Evolutionary conservation across 805 yeast genomes (phyloP).

Genomic region (Ogataea nakhonphanomensis): DNA sequence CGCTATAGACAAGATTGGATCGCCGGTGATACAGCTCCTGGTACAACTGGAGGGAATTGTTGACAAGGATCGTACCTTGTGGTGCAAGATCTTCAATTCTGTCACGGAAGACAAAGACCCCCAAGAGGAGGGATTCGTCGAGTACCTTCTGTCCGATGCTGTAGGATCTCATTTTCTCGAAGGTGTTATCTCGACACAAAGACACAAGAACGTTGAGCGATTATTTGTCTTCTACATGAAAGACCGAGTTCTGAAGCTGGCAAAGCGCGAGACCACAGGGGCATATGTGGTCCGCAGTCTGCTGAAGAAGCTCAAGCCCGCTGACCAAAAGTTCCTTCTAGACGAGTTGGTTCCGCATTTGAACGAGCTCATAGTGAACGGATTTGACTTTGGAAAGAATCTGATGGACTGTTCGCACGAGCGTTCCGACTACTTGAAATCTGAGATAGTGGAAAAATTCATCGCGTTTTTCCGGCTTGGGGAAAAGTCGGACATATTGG

Average conservation of each 20-base stretch:
- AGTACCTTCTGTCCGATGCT: slow-evolving; percentile 76
- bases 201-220: slow-evolving; percentile 67
- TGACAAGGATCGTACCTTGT: slow-evolving; percentile 66
- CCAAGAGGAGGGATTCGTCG: slow-evolving; percentile 76
- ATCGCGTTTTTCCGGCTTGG: slow-evolving; percentile 38
- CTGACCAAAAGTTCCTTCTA: slow-evolving; percentile 58
- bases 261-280: slow-evolving; percentile 81
- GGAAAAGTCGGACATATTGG: slow-evolving; percentile 50
- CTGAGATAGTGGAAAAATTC: slow-evolving; percentile 51
- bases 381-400: slow-evolving; percentile 64
- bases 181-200: slow-evolving; percentile 59
- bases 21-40: slow-evolving; percentile 81
- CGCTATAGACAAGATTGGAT: slow-evolving; percentile 75
- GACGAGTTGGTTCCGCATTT: slow-evolving; percentile 67
- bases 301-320: slow-evolving; percentile 58
- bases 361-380: slow-evolving; percentile 57
- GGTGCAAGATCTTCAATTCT: slow-evolving; percentile 59
- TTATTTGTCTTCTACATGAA: slow-evolving; percentile 69
- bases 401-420: slow-evolving; percentile 63
- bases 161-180: slow-evolving; percentile 95
- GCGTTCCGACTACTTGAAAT: slow-evolving; percentile 56
- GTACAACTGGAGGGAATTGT: slow-evolving; percentile 79
- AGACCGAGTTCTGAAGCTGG: slow-evolving; percentile 67
- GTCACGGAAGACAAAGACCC: slow-evolving; percentile 49
- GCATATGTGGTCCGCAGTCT: slow-evolving; percentile 74